Evolutionary conservation across 164 flowering plant genomes (phyloP), one percentile per base, ranked within the genome.

Genomic region (Pachysandra terminalis): DNA sequence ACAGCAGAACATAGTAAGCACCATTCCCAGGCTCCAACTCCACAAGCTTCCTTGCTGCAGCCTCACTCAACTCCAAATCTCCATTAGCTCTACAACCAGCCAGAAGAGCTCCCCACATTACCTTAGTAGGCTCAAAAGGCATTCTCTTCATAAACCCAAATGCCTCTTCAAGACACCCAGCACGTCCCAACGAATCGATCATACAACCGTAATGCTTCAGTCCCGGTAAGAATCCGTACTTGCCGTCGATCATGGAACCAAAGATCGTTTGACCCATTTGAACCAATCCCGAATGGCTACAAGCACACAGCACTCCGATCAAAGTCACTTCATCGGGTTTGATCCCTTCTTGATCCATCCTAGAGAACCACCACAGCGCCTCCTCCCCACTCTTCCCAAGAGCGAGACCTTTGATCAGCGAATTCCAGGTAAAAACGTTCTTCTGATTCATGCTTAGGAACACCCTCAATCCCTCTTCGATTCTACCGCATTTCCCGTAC

Each of bases 401-500:
- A 27, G 85, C 90, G 41, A 81, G 75, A 22, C 95, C 90, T 32
- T 68, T 78, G 23, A 87, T 87, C 12, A 85, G 15, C 2, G 83
- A 76, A 71, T 86, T 89, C 88, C 87, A 87, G 0, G 90, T 77
- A 68, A 61, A 77, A 12, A 73, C 79, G 68, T 84, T 84, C 74
- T 77, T 89, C 56, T 77, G 81, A 19, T 27, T 37, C 86, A 87
- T 86, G 64, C 68, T 62, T 2, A 63, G 9, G 32, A 87, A 89
- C 27, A 83, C 84, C 10, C 41, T 19, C 62, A 80, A 21, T 3
- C 80, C 89, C 56, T 68, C 74, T 10, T 83, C 82, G 24, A 86
- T 71, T 56, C 74, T 77, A 69, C 95, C 90, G 53, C 91, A 87
- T 72, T 80, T 84, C 25, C 74, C 83, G 63, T 86, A 86, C 95